Percentiles rank a stretch among this genome's conserved stretches.
These are phyloP conservation scores for Backusella sp. DNA, from an alignment of 192 early-diverging fungal species.

Conservation along the genomic window DNA sequence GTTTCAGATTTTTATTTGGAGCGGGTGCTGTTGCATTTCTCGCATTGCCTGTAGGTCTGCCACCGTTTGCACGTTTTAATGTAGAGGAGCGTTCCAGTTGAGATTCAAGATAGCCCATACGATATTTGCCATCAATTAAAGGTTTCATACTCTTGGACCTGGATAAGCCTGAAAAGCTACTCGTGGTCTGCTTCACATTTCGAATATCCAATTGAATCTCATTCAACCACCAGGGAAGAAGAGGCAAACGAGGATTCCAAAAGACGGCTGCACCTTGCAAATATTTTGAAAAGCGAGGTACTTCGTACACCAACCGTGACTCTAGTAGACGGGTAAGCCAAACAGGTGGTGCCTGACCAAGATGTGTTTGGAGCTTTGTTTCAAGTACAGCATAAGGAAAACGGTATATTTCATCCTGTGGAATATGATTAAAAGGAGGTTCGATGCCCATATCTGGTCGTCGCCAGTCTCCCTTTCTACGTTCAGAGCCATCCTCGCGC, in stretches of 20 bases:
- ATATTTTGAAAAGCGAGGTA: slow-evolving; percentile 49
- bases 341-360: slow-evolving; percentile 72
- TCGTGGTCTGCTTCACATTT: slow-evolving; percentile 57
- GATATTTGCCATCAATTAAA: slow-evolving; percentile 35
- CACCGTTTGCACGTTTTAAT: slow-evolving; percentile 9
- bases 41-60: neutral
- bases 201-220: slow-evolving; percentile 64
- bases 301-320: slow-evolving; percentile 39
- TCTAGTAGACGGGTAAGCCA: slow-evolving; percentile 80
- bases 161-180: slow-evolving; percentile 48
- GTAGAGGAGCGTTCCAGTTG: slow-evolving; percentile 28
- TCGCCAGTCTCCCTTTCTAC: slow-evolving; percentile 87
- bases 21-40: neutral
- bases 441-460: slow-evolving; percentile 80
- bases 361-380: slow-evolving; percentile 83
- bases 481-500: slow-evolving; percentile 83
- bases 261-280: slow-evolving; percentile 44
- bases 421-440: slow-evolving; percentile 77
- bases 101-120: slow-evolving; percentile 36
- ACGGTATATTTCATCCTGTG: slow-evolving; percentile 57
- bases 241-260: slow-evolving; percentile 38
- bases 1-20: neutral
- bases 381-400: slow-evolving; percentile 91
- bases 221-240: slow-evolving; percentile 50
- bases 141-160: slow-evolving; percentile 43